A percentile compares a stretch with the other conserved stretches of the same genome.
Evolutionary conservation across 805 yeast species (phyloP).

Genomic region (Nakazawaea siamensis): DNA sequence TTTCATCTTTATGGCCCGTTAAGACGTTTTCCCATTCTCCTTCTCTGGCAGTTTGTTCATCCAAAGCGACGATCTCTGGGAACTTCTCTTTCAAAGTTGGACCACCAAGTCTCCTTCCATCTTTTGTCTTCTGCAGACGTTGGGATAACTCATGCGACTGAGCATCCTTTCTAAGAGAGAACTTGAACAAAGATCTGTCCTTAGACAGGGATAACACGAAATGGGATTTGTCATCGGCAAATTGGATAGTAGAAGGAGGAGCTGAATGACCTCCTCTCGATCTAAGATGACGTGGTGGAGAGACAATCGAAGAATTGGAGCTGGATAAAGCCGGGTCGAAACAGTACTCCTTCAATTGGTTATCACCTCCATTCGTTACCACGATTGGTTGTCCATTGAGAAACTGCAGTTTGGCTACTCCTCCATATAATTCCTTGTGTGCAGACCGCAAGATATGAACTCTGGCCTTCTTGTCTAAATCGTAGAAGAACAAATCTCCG

Average conservation of each 20-base stretch:
- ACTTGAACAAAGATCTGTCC: conserved; percentile 84
- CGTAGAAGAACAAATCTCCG: conserved; percentile 85
- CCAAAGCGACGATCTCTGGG: conserved; percentile 65
- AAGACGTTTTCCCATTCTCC: conserved; percentile 92
- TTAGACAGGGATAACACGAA: conserved; percentile 78
- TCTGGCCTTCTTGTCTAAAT: conserved; percentile 61
- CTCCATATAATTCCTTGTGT: conserved; percentile 69
- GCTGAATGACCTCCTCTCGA: conserved; percentile 97
- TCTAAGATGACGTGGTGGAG: conserved; percentile 87
- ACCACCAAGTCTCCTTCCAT: conserved; percentile 50
- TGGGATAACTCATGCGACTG: conserved; percentile 93
- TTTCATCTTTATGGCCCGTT: conserved; percentile 80
- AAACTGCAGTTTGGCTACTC: conserved; percentile 66
- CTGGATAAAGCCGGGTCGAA: conserved; percentile 85
- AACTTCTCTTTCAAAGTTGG: conserved; percentile 55
- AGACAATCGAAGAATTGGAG: conserved; percentile 52
- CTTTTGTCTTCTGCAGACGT: conserved; percentile 35
- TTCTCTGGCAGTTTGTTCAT: conserved; percentile 66
- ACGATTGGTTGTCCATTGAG: conserved; percentile 88
- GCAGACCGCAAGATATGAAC: conserved; percentile 69
- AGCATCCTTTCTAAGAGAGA: conserved; percentile 90
- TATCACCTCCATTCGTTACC: conserved; percentile 87
- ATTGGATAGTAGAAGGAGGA: conserved; percentile 70
- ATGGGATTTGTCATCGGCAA: conserved; percentile 76
- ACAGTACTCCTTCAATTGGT: conserved; percentile 79